phyloP scores from a whole-genome alignment of 2,329 filamentous ascomycete genomes.

The Metarhizium rileyi region DNA sequence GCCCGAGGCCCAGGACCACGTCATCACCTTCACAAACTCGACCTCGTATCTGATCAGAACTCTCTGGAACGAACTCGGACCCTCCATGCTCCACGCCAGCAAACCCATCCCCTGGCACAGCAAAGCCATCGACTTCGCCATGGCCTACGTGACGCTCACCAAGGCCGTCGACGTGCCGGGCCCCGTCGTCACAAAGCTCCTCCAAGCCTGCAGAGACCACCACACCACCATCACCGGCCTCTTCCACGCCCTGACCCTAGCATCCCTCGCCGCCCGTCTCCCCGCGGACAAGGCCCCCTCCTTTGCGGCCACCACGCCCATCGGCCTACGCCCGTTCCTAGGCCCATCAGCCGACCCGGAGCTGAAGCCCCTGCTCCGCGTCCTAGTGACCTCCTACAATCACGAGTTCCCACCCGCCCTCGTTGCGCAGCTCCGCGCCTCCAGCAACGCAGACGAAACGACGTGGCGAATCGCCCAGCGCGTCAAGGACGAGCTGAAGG shows the following conservation, averaged over 20 bases:
- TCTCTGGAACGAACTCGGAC: constrained; percentile 31
- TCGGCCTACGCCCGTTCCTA: constrained; percentile 33
- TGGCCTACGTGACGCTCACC: constrained; percentile 26
- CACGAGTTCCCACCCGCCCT: constrained; percentile 19
- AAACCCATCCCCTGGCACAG: constrained; percentile 29
- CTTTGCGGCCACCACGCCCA: constrained; percentile 32
- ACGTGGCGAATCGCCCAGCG: constrained; percentile 34
- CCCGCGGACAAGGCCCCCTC: constrained; percentile 20
- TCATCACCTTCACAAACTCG: constrained; percentile 30
- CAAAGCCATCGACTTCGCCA: constrained; percentile 22
- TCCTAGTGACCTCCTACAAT: constrained; percentile 27
- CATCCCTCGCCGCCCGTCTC: constrained; percentile 29
- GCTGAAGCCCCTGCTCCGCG: constrained; percentile 21
- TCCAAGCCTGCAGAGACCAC: constrained; percentile 30
- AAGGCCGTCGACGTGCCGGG: constrained; percentile 26
- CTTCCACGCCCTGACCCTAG: constrained; percentile 34
- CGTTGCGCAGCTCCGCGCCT: constrained; percentile 16
- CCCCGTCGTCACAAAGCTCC: constrained; percentile 18
- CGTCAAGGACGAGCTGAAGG: constrained; percentile 25
- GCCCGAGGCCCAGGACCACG: constrained; percentile 29
- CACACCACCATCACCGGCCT: constrained; percentile 38
- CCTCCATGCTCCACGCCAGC: constrained; percentile 24
- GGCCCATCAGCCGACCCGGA: constrained; percentile 15
- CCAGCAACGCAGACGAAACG: constrained; percentile 12
- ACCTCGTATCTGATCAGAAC: constrained; percentile 29